Base-by-base conservation (phyloP, 305 asterid species). In the Plantago rigida region DNA sequence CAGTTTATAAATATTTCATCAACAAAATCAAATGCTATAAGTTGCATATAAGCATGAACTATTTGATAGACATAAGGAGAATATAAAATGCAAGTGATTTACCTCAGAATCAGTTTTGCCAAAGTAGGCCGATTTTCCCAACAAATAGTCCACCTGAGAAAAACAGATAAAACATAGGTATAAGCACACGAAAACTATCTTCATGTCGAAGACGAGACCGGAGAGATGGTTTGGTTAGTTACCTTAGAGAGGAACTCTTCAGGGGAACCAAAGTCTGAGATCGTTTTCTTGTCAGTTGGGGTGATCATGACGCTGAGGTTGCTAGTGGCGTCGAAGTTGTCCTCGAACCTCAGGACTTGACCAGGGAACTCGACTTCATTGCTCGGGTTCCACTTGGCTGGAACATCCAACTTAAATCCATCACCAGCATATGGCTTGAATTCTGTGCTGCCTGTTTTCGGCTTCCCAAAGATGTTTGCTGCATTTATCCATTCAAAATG, bases 351-450 rank as follows among this genome's bases (percentile, higher is more conserved):
- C 9, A 93, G 77, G 24, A 93, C 91, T 69, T 89, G 99, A 1
- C 97, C 99, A 17, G 97, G 96, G 72, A 46, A 93, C 75, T 93
- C 99, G 3, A 64, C 45, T 67, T 93, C 96, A 12, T 69, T 72
- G 84, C 97, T 89, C n/a, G 96, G 96, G 71, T 86, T 92, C 99
- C 99, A 92, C 72, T 92, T 89, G 1, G 99, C 34, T 2, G 99
- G 99, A 31, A 89, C 57, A 2, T 69, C 59, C 53, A 92, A 14
- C 75, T 79, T 85, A 81, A 93, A 93, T 53, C 99, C 99, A 7
- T 82, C 71, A 4, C 99, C 96, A 5, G 0, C 34, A 72, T 79
- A 81, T 0, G 79, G 63, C 68, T 57, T 39, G 81, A 80, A 92
- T 2, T 92, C 95, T 0, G 99, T 92, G 93, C 84, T 69, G 93